phyloP scores from a whole-genome alignment of 805 yeast genomes.

The Metschnikowia koreensis region DNA sequence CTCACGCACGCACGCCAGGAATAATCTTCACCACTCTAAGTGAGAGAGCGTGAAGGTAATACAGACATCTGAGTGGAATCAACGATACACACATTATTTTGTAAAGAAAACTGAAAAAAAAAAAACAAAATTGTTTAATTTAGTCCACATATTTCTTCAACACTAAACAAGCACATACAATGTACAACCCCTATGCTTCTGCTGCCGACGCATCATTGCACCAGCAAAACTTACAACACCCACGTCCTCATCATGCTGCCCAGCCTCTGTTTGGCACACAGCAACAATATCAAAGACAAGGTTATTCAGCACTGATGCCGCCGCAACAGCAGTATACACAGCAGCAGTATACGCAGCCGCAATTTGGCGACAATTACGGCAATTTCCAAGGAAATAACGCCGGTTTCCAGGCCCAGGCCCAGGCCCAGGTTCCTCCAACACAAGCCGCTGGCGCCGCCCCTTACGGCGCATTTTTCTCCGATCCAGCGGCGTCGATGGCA shows the following conservation, averaged over 20 bases:
- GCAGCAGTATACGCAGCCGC: conserved; percentile 24
- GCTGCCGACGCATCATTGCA: conserved; percentile 17
- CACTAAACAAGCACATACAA: too few species aligned
- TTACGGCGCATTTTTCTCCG: conserved; percentile 54
- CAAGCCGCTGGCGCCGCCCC: too few species aligned
- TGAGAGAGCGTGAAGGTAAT: too few species aligned
- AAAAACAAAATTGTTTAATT: not conserved
- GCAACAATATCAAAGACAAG: not conserved
- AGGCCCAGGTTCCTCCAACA: conserved; percentile 19
- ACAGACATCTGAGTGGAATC: too few species aligned
- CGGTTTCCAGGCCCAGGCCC: conserved; percentile 20
- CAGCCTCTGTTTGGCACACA: not conserved
- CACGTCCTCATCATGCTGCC: conserved; percentile 19
- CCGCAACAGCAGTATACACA: conserved; percentile 12
- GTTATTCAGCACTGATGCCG: not conserved
- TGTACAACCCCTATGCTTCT: conserved; percentile 43
- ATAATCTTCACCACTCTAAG: not conserved
- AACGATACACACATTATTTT: too few species aligned
- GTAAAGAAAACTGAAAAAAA: not conserved
- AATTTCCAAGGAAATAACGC: conserved; percentile 19
- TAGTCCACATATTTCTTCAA: too few species aligned
- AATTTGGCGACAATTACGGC: conserved; percentile 16
- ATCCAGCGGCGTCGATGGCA: conserved; percentile 81
- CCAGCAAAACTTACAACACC: conserved; percentile 20
- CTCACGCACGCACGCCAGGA: too few species aligned